Evolutionary conservation across 129 eudicot species (phyloP).

Genomic region (Pseudognaphalium luteoalbum): DNA sequence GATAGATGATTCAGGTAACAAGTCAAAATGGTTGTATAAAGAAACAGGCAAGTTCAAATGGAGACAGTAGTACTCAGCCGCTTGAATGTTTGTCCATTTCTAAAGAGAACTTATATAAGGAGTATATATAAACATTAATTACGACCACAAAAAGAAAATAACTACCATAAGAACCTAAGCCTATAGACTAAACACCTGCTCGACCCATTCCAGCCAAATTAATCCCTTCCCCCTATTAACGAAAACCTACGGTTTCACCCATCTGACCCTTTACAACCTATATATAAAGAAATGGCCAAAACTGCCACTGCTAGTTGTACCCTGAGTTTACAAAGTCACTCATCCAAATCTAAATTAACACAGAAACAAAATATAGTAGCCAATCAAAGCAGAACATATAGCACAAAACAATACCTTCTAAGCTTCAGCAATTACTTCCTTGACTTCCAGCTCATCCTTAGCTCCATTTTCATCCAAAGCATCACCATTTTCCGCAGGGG

Average conservation of each 20-base stretch:
- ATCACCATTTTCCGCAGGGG: slow-evolving; percentile 67
- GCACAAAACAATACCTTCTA: slow-evolving; percentile 35
- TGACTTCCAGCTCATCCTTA: slow-evolving; percentile 48
- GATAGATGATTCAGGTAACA: not conserved
- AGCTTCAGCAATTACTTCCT: slow-evolving; percentile 51
- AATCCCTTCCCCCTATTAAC: not conserved
- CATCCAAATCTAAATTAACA: not conserved
- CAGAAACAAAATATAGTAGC: not conserved
- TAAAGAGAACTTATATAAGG: not conserved
- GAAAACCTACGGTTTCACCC: not conserved
- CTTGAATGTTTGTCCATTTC: not conserved
- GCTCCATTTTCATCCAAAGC: slow-evolving; percentile 43
- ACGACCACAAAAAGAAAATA: not conserved
- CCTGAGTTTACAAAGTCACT: not conserved
- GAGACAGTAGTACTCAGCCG: not conserved
- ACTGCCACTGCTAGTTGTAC: not conserved
- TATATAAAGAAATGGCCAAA: not conserved
- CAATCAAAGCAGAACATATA: not conserved
- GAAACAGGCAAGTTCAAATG: not conserved
- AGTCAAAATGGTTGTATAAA: not conserved
- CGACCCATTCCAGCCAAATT: not conserved
- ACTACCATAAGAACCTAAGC: no score
- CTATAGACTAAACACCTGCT: not conserved
- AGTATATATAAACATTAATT: no score
- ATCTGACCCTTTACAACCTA: not conserved